These are phyloP conservation scores for Nannochloris sp. DNA, from an alignment of 139 green algal genomes.

Conservation along the genomic window DNA sequence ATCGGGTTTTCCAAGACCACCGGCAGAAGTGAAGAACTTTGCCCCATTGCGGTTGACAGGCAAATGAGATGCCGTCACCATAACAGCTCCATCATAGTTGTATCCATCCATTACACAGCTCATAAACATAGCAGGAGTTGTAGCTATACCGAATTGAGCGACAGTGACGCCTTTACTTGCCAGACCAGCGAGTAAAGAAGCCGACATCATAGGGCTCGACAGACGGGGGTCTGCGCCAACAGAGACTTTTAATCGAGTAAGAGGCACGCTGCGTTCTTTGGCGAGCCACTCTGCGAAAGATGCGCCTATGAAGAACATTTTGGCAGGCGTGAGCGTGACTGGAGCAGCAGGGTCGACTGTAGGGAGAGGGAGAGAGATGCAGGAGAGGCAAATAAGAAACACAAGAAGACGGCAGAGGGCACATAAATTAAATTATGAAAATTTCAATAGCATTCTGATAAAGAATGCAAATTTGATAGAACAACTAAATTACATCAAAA, in stretches of 20 bases:
- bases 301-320: slow-evolving; percentile 68
- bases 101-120: slow-evolving; percentile 56
- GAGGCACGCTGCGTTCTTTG: not conserved
- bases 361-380: not conserved
- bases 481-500: not conserved
- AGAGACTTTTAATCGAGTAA: slow-evolving; percentile 31
- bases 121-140: slow-evolving; percentile 96
- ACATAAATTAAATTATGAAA: not conserved
- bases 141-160: slow-evolving; percentile 68
- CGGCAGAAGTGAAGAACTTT: slow-evolving; percentile 70
- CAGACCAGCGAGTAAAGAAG: slow-evolving; percentile 55
- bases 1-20: slow-evolving; percentile 71
- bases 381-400: not conserved
- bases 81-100: slow-evolving; percentile 57
- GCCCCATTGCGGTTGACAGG: slow-evolving; percentile 81
- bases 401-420: not conserved
- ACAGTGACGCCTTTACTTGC: slow-evolving; percentile 45
- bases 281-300: slow-evolving; percentile 73
- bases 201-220: slow-evolving; percentile 41
- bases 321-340: slow-evolving; percentile 61
- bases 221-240: slow-evolving; percentile 75
- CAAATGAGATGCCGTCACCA: slow-evolving; percentile 85
- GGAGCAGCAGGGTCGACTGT: slow-evolving; percentile 1
- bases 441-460: not conserved
- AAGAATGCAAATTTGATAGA: not conserved